phyloP scores from a whole-genome alignment of 768 basidiomycete species.

The Phanerochaete carnosa region DNA sequence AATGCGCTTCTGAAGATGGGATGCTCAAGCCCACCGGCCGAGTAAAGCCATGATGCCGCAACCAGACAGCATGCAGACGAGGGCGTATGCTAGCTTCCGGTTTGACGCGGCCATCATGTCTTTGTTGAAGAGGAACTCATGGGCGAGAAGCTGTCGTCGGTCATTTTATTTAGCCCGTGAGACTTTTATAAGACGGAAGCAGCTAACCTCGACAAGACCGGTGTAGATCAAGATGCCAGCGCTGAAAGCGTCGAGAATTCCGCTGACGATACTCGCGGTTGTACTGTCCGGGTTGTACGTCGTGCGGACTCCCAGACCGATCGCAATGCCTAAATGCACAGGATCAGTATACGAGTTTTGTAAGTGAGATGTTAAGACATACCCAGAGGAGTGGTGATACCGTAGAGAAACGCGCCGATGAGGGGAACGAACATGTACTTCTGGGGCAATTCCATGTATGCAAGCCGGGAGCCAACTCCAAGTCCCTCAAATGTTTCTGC shows the following conservation, averaged over 20 bases:
- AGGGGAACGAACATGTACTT: constrained; percentile 56
- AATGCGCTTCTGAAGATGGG: not conserved
- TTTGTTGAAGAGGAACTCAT: constrained; percentile 91
- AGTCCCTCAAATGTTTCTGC: constrained; percentile 92
- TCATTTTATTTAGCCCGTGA: not conserved
- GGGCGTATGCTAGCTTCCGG: constrained; percentile 63
- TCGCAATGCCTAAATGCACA: constrained; percentile 54
- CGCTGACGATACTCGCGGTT: constrained; percentile 78
- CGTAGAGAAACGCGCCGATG: constrained; percentile 61
- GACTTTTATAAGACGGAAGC: not conserved
- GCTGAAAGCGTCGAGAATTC: constrained; percentile 80
- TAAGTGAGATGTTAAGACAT: not conserved
- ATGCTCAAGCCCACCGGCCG: constrained; percentile 77
- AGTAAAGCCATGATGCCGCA: constrained; percentile 89
- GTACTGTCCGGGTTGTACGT: constrained; percentile 81
- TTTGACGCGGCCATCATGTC: constrained; percentile 76
- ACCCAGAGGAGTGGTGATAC: constrained; percentile 77
- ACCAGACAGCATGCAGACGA: constrained; percentile 78
- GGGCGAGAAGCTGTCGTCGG: constrained; percentile 72
- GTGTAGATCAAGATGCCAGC: constrained; percentile 89
- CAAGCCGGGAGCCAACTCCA: constrained; percentile 87
- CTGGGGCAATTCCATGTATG: constrained; percentile 61
- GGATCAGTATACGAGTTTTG: not conserved
- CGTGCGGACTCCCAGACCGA: constrained; percentile 69
- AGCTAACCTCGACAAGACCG: constrained; percentile 73